phyloP scores from a whole-genome alignment of 345 rosid genomes.

The Heritiera fomes region DNA sequence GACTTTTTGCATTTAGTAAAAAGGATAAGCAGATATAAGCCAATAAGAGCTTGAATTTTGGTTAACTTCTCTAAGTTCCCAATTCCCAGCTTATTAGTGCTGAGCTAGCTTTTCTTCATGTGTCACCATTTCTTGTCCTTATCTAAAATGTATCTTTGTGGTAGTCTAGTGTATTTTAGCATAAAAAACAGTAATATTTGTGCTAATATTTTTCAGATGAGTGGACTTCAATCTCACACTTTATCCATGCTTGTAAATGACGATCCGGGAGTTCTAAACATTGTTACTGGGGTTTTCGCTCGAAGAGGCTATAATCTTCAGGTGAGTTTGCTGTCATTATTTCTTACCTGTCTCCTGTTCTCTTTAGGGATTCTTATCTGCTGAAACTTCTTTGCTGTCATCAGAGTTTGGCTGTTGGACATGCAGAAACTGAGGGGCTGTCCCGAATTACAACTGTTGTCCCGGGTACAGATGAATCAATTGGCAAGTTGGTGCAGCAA shows the following conservation, averaged over 20 bases:
- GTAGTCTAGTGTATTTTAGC: neutral
- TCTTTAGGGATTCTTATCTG: neutral
- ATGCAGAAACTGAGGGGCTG: constrained; percentile 55
- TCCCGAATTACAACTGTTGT: constrained; percentile 70
- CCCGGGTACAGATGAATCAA: constrained; percentile 64
- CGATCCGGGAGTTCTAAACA: constrained; percentile 65
- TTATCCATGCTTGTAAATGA: constrained; percentile 65
- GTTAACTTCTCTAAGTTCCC: neutral
- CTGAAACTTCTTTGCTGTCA: constrained; percentile 16
- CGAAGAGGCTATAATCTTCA: constrained; percentile 77
- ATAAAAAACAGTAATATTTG: neutral
- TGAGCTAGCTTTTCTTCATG: no score
- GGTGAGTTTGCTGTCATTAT: constrained; percentile 31
- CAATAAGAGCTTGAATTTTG: no score
- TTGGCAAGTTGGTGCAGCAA: constrained; percentile 64
- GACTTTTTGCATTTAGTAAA: neutral
- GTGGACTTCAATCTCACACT: constrained; percentile 65
- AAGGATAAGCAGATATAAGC: neutral
- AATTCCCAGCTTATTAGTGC: neutral
- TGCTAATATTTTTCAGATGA: constrained; percentile 46
- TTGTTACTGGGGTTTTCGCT: constrained; percentile 69
- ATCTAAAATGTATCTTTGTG: neutral
- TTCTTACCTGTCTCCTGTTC: constrained; percentile 5
- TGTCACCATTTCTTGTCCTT: neutral
- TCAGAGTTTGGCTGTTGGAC: constrained; percentile 75